A percentile compares a stretch with the other conserved stretches of the same genome.
Evolutionary conservation across 73 alveolate genomes (phyloP).

Genomic region (Paramecium octaurelia): DNA sequence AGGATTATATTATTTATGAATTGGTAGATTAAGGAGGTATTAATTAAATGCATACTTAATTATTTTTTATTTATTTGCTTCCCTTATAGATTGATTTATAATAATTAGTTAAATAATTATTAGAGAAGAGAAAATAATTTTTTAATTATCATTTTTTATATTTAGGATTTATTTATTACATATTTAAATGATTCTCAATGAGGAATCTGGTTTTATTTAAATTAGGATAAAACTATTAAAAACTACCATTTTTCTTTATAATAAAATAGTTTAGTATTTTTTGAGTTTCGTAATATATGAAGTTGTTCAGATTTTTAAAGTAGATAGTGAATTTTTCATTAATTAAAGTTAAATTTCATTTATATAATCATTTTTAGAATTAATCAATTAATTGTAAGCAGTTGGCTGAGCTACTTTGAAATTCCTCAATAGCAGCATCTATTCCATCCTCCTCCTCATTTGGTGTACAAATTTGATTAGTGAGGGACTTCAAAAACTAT

Average conservation of each 20-base stretch:
- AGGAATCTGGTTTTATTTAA: neutral
- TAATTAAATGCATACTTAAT: neutral
- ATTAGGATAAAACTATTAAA: too few relatives aligned
- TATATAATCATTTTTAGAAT: neutral
- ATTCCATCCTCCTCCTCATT: neutral
- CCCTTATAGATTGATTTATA: neutral
- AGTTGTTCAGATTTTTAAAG: neutral
- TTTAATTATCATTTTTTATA: too few relatives aligned
- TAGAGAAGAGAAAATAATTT: too few relatives aligned
- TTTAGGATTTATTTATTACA: too few relatives aligned
- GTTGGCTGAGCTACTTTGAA: neutral
- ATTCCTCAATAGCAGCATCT: neutral
- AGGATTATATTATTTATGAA: neutral
- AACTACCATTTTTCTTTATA: too few relatives aligned
- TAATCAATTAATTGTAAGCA: neutral
- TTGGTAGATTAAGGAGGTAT: neutral
- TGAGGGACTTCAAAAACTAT: neutral
- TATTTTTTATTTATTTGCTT: too few relatives aligned
- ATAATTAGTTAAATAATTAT: neutral
- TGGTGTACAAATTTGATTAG: neutral
- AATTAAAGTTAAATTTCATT: neutral
- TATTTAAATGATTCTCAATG: too few relatives aligned
- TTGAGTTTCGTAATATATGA: neutral
- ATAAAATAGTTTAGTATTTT: too few relatives aligned
- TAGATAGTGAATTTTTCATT: neutral